A percentile compares a stretch with the other conserved stretches of the same genome.
Evolutionary conservation across 2,329 filamentous ascomycete genomes (phyloP).

Genomic region (Colletotrichum agaves): DNA sequence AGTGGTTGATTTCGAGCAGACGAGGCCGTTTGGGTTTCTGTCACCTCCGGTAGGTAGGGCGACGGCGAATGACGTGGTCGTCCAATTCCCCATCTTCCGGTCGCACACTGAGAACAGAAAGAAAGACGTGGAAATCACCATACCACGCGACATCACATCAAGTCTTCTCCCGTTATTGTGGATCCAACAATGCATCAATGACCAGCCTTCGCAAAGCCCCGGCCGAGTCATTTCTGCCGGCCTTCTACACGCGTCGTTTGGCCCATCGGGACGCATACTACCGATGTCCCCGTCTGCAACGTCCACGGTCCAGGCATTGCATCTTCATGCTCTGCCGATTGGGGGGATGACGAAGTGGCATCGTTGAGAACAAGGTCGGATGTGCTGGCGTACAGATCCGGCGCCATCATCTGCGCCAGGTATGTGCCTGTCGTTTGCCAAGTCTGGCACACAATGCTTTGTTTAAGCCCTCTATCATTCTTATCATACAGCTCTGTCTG

Average conservation of each 20-base stretch:
- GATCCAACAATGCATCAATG: slow-evolving; percentile 16
- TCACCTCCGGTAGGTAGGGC: not conserved
- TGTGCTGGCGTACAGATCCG: slow-evolving; percentile 28
- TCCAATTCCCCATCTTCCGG: not conserved
- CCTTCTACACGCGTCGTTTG: not conserved
- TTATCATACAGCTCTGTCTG: slow-evolving; percentile 8
- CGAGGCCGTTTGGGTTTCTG: not conserved
- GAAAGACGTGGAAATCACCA: not conserved
- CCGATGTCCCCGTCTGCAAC: not conserved
- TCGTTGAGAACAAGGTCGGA: slow-evolving; percentile 5
- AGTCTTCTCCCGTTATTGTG: slow-evolving; percentile 15
- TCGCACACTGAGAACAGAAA: not conserved
- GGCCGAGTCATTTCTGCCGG: slow-evolving; percentile 4
- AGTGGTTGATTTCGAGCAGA: not conserved
- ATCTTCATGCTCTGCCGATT: not conserved
- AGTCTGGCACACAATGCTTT: not conserved
- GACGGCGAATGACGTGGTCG: slow-evolving; percentile 11
- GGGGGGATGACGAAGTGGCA: not conserved
- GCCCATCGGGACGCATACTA: not conserved
- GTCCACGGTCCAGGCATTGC: not conserved
- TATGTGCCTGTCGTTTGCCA: slow-evolving; percentile 19
- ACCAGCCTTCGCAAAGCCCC: slow-evolving; percentile 10
- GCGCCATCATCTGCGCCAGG: slow-evolving; percentile 27
- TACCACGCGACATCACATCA: not conserved
- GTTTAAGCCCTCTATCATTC: not conserved